phyloP scores from a whole-genome alignment of 257 asterid genomes.

The Voacanga thouarsii region DNA sequence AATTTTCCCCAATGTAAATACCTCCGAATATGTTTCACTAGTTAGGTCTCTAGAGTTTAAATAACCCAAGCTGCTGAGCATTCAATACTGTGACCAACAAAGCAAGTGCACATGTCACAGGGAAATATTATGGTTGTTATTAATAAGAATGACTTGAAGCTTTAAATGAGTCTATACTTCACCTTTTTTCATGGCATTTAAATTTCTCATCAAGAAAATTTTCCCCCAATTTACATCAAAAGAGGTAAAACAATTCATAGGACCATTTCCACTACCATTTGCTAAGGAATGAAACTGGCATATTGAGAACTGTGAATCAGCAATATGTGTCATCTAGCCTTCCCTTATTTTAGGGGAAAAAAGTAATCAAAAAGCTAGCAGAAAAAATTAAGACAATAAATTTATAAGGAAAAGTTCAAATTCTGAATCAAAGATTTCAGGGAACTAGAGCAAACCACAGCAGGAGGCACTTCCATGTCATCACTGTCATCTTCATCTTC shows the following conservation, averaged over 20 bases:
- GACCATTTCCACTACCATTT: background rate
- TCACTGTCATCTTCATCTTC: constrained; percentile 52
- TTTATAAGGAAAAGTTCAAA: background rate
- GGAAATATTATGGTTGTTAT: background rate
- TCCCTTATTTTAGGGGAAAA: background rate
- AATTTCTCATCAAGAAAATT: background rate
- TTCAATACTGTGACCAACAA: background rate
- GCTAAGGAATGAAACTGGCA: background rate
- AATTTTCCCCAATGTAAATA: background rate
- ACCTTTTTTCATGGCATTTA: background rate
- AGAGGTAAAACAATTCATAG: background rate
- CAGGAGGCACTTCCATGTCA: constrained; percentile 74
- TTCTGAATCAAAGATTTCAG: constrained; percentile 10
- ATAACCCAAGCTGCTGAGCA: background rate
- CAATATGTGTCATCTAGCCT: background rate
- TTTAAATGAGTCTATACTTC: background rate
- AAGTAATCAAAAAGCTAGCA: background rate
- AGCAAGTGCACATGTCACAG: background rate
- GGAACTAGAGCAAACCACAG: constrained; percentile 51
- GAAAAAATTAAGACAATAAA: background rate
- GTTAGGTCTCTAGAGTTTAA: background rate
- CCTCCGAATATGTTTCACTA: background rate
- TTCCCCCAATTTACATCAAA: background rate
- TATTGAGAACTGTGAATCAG: background rate
- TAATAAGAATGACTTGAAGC: background rate